Conservation (phyloP, 1,139 yeast genomes). For the Blastobotrys aristatus region DNA sequence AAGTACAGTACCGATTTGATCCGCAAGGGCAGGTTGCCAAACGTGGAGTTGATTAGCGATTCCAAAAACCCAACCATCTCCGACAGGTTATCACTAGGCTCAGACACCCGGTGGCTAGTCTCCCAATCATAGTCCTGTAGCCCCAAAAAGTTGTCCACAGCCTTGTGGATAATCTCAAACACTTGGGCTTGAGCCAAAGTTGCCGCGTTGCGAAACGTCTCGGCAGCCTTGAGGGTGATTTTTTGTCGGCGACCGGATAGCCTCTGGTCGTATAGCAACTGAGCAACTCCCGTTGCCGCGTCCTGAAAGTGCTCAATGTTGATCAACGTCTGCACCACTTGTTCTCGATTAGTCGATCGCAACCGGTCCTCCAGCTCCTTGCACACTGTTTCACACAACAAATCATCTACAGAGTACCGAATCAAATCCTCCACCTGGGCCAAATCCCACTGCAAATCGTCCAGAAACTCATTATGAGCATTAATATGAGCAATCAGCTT, state of each 20-base stretch:
- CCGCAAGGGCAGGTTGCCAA: conserved; percentile 72
- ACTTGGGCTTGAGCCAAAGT: conserved; percentile 76
- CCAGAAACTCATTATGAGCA: conserved; percentile 57
- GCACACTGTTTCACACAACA: conserved; percentile 67
- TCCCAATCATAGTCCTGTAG: conserved; percentile 84
- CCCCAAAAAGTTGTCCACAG: conserved; percentile 74
- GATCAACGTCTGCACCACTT: conserved; percentile 81
- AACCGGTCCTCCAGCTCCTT: conserved; percentile 61
- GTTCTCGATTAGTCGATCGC: conserved; percentile 71
- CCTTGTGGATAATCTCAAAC: conserved; percentile 62
- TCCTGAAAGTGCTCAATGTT: conserved; percentile 78
- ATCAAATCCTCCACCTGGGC: conserved; percentile 37
- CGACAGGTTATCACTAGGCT: conserved; percentile 69
- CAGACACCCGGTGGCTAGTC: conserved; percentile 43
- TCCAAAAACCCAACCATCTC: conserved; percentile 88
- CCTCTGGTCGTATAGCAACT: conserved; percentile 32
- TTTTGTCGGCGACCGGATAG: conserved; percentile 35
- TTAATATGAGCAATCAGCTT: conserved; percentile 62
- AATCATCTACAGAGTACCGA: conserved; percentile 57
- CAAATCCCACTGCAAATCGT: conserved; percentile 56
- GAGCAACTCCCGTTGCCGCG: conserved; percentile 46
- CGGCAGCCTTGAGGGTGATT: conserved; percentile 46
- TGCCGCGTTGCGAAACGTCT: conserved; percentile 55
- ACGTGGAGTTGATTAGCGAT: conserved; percentile 81
- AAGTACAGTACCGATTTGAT: conserved; percentile 75